Base-by-base conservation (phyloP, 768 basidiomycete genomes). In the Mycena amicta region DNA sequence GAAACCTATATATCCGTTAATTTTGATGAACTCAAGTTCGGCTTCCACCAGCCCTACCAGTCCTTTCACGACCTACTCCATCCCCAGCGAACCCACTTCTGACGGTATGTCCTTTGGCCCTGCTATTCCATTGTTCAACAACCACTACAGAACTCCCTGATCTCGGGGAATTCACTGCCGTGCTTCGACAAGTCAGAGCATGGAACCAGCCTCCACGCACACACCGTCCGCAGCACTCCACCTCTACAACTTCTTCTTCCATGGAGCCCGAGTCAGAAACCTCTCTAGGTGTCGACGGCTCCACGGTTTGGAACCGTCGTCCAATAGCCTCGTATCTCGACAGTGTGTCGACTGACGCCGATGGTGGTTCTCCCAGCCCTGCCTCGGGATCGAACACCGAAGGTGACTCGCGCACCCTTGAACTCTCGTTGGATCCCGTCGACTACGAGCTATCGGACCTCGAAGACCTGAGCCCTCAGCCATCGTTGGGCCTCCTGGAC, bases 401-500 rank as follows among this genome's bases (percentile, higher is more conserved):
- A 63, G 62, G 62, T 30, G 62, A 62, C 57, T 28, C 52, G 16
- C 51, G 40, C 5, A 63, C 62, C 5, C 58, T 59, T 12, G 61
- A 60, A 51, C 52, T 57, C 15, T 56, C 57, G 47, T 40, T 57
- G 5, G 61, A 62, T 12, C 6, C 61, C 31, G 62, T 55, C 56
- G 62, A 60, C 31, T 64, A 64, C 22, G 62, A 64, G 56, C 62
- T 60, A 5, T 64, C 62, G 16, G 62, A 64, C 25, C 55, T 67
- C 18, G 67, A 68, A 52, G 70, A 64, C 26, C 58, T 64, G 12
- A 51, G 68, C 16, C 76, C 75, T 26, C 78, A 83, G 46, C 90
- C 91, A 0, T 90, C 88, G 2, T 72, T 93, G 15, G 91, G 91
- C 0, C 82, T 83, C 52, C 79, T 93, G 16, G 89, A 89, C 57